Percentiles rank a stretch among this genome's conserved stretches.
These are phyloP conservation scores for Chlorella vulgaris DNA, from an alignment of 139 green algal species.

Conservation along the genomic window DNA sequence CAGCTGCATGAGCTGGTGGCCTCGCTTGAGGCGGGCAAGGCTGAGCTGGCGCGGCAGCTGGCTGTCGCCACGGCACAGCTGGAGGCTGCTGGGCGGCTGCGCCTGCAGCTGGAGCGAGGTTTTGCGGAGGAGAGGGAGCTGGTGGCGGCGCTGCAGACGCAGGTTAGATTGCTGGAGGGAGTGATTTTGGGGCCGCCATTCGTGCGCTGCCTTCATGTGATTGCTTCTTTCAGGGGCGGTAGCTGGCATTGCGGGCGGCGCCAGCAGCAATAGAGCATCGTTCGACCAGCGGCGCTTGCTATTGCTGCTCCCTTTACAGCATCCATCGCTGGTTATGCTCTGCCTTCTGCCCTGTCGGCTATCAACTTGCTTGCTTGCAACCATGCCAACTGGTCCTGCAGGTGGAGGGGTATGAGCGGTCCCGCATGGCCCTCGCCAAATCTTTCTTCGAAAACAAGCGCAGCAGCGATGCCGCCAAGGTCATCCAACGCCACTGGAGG, in stretches of 20 bases:
- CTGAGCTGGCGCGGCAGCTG: slow-evolving; percentile 33
- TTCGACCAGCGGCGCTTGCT: too few species aligned
- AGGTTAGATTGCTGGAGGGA: background rate
- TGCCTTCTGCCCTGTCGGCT: too few species aligned
- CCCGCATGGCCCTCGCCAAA: slow-evolving; percentile 30
- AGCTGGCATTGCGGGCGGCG: too few species aligned
- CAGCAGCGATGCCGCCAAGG: slow-evolving; percentile 31
- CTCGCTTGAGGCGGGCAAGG: slow-evolving; percentile 11
- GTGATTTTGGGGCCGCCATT: too few species aligned
- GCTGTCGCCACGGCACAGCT: slow-evolving; percentile 17
- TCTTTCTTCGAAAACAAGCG: slow-evolving; percentile 37
- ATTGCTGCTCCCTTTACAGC: too few species aligned
- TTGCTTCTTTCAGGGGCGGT: too few species aligned
- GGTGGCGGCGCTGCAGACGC: slow-evolving; percentile 9
- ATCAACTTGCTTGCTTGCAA: background rate
- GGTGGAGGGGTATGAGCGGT: slow-evolving; percentile 37
- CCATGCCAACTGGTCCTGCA: background rate
- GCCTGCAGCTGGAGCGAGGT: slow-evolving; percentile 22
- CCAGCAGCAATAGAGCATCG: too few species aligned
- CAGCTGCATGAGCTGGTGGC: slow-evolving; percentile 13
- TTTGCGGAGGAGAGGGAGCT: slow-evolving; percentile 6
- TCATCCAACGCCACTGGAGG: slow-evolving; percentile 51
- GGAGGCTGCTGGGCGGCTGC: slow-evolving; percentile 11
- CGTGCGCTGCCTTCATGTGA: too few species aligned
- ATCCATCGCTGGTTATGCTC: too few species aligned